A percentile compares a stretch with the other conserved stretches of the same genome.
Conservation (phyloP, 768 basidiomycete genomes). For the Cubamyces sp. region DNA sequence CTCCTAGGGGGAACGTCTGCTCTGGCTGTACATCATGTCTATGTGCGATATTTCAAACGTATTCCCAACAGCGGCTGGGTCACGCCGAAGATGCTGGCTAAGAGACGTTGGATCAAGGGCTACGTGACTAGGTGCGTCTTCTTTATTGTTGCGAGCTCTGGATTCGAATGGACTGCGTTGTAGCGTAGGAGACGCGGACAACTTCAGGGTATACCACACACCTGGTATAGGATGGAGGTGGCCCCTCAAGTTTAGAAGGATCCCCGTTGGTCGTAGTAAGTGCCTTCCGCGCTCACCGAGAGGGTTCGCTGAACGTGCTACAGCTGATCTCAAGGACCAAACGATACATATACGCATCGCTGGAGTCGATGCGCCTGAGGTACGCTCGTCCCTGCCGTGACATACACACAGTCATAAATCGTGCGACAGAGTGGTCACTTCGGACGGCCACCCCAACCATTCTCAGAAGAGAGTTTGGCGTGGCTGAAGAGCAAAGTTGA, state of each 20-base stretch:
- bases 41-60: conserved; percentile 58
- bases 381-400: conserved; percentile 34
- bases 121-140: conserved; percentile 73
- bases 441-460: conserved; percentile 78
- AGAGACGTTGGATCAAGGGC: conserved; percentile 74
- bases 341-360: conserved; percentile 89
- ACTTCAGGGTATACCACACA: conserved; percentile 86
- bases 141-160: not conserved
- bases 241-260: conserved; percentile 68
- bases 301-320: not conserved
- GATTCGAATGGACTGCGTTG: not conserved
- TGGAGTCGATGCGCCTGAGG: conserved; percentile 94
- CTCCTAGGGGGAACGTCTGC: conserved; percentile 30
- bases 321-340: conserved; percentile 70
- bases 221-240: conserved; percentile 76
- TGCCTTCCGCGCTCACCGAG: not conserved
- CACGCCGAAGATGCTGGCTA: conserved; percentile 60
- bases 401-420: not conserved
- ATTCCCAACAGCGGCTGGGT: conserved; percentile 72
- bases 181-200: conserved; percentile 87
- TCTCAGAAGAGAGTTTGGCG: conserved; percentile 68
- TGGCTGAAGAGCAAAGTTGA: conserved; percentile 67
- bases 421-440: conserved; percentile 74
- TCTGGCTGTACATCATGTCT: conserved; percentile 46
- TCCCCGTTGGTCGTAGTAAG: conserved; percentile 61